Conservation (phyloP, 208 protist genomes). For the Leishmania martiniquensis region DNA sequence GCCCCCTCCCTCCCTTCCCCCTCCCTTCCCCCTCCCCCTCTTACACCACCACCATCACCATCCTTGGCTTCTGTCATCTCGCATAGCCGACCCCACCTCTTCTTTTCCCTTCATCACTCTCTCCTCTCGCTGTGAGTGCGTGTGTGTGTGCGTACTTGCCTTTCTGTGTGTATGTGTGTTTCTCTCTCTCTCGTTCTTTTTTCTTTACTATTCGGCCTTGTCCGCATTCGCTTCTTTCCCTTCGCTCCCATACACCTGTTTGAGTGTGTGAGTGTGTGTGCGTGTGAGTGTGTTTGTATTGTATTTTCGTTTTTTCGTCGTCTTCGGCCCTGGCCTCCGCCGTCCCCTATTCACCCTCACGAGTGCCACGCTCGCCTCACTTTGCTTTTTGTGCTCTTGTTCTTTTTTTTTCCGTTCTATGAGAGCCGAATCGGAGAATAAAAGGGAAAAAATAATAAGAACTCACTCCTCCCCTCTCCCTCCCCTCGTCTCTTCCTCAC, state of each 20-base stretch:
- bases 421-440: too few relatives aligned
- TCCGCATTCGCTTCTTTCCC: background rate
- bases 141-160: background rate
- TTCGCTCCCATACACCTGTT: background rate
- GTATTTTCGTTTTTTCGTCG: background rate
- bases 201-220: background rate
- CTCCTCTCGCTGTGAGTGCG: background rate
- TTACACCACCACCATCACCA: background rate
- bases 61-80: background rate
- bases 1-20: background rate
- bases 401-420: too few relatives aligned
- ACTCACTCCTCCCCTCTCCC: too few relatives aligned
- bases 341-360: background rate
- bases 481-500: too few relatives aligned
- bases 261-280: background rate
- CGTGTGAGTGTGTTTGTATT: background rate
- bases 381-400: too few relatives aligned
- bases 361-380: too few relatives aligned
- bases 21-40: background rate
- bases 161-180: background rate
- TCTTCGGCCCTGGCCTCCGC: background rate
- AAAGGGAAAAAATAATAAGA: too few relatives aligned
- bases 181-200: slow-evolving; percentile 17
- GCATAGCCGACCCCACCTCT: too few relatives aligned
- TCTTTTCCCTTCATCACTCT: background rate